These are phyloP conservation scores for Beauveria pseudobassiana DNA, from an alignment of 2,329 filamentous ascomycete genomes.

Conservation along the genomic window DNA sequence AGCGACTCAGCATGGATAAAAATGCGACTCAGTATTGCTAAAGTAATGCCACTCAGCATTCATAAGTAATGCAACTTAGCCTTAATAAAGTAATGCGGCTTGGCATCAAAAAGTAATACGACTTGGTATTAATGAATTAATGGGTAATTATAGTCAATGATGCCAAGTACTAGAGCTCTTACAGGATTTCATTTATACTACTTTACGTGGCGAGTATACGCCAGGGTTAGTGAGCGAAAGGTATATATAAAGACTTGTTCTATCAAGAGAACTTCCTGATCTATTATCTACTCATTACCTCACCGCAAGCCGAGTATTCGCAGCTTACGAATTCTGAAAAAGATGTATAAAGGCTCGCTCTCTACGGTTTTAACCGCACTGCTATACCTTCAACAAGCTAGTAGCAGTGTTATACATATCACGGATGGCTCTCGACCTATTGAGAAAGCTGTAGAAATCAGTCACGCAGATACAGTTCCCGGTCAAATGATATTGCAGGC, in stretches of 20 bases:
- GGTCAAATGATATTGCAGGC: neutral
- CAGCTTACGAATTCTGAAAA: neutral
- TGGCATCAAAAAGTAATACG: neutral
- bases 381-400: neutral
- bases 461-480: neutral
- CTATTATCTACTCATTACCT: neutral
- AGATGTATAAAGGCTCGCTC: neutral
- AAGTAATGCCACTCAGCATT: too few relatives aligned
- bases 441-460: neutral
- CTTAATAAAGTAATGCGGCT: too few relatives aligned
- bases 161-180: neutral
- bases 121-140: neutral
- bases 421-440: neutral
- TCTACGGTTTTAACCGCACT: neutral
- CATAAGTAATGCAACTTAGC: too few relatives aligned
- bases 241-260: neutral
- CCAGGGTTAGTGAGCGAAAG: neutral
- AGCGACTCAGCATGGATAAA: too few relatives aligned
- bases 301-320: neutral
- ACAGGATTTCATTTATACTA: neutral
- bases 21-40: too few relatives aligned
- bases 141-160: neutral
- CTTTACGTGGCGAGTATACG: neutral
- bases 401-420: neutral
- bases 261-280: neutral